Evolutionary conservation across 345 rosid genomes (phyloP).

Genomic region (Lepidium sativum): DNA sequence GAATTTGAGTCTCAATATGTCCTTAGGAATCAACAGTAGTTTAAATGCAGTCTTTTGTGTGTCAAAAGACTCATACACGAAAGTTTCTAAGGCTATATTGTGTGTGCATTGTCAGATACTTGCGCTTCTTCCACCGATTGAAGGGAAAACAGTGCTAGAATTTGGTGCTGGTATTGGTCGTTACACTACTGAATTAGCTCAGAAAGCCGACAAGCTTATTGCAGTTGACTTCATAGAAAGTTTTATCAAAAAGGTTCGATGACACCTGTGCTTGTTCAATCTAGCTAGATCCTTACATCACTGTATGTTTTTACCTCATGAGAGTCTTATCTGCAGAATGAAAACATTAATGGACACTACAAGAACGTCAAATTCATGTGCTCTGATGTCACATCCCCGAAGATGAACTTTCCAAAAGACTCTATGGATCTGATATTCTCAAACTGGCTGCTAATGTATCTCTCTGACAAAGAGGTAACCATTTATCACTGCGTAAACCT

Average conservation of each 20-base stretch:
- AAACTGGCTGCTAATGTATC: slow-evolving; percentile 97
- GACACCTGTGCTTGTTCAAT: slow-evolving; percentile 3
- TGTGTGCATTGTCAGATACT: slow-evolving; percentile 46
- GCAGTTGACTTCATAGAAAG: slow-evolving; percentile 89
- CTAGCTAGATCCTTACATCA: neutral
- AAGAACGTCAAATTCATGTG: slow-evolving; percentile 79
- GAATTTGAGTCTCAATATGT: neutral
- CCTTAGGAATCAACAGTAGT: neutral
- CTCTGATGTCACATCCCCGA: slow-evolving; percentile 81
- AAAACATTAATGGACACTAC: slow-evolving; percentile 60
- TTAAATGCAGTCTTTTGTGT: neutral
- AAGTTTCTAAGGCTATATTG: neutral
- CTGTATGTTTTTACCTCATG: neutral
- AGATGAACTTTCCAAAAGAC: slow-evolving; percentile 47
- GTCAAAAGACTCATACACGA: neutral
- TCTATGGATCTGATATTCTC: slow-evolving; percentile 83
- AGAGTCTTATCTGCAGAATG: slow-evolving; percentile 47
- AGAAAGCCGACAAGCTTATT: slow-evolving; percentile 59
- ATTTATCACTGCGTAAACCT: neutral
- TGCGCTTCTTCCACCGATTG: slow-evolving; percentile 67
- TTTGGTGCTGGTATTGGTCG: slow-evolving; percentile 98
- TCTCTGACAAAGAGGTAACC: slow-evolving; percentile 78
- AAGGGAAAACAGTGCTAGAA: slow-evolving; percentile 71
- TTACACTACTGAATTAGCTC: slow-evolving; percentile 78
- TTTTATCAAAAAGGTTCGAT: slow-evolving; percentile 68